Percentiles rank a stretch among this genome's conserved stretches.
These are phyloP conservation scores for Melanogaster broomeanus DNA, from an alignment of 768 basidiomycete genomes.

Conservation along the genomic window DNA sequence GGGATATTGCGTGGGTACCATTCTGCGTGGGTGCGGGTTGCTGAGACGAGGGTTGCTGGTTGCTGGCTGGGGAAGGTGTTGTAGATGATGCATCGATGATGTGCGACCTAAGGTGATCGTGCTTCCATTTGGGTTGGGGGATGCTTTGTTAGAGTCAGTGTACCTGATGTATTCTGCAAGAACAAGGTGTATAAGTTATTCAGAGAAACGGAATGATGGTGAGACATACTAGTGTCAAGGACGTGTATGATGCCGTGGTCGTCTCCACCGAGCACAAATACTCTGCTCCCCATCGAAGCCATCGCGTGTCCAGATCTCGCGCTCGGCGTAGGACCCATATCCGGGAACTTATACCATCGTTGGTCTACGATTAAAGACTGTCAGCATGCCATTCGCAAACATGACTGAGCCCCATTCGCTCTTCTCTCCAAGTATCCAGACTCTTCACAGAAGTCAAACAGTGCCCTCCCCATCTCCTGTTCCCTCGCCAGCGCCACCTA, in stretches of 20 bases:
- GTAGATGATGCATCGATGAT: slow-evolving; percentile 55
- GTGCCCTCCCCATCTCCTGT: too few relatives aligned
- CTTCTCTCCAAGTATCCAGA: slow-evolving; percentile 2
- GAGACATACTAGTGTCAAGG: slow-evolving; percentile 86
- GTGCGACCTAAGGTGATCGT: slow-evolving; percentile 42
- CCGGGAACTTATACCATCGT: slow-evolving; percentile 99
- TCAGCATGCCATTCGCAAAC: slow-evolving; percentile 13
- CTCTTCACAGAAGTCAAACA: neutral
- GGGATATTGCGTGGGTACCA: slow-evolving; percentile 63
- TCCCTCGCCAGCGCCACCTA: neutral
- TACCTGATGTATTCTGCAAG: slow-evolving; percentile 87
- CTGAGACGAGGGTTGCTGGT: slow-evolving; percentile 32
- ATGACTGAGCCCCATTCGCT: neutral
- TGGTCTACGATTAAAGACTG: slow-evolving; percentile 58
- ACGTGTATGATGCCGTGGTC: slow-evolving; percentile 86
- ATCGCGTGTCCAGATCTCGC: slow-evolving; percentile 98
- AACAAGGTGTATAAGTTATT: slow-evolving; percentile 7
- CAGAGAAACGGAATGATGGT: neutral
- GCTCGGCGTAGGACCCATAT: slow-evolving; percentile 95
- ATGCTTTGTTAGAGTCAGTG: slow-evolving; percentile 60
- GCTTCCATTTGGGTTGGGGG: slow-evolving; percentile 34
- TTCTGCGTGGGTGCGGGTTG: slow-evolving; percentile 28
- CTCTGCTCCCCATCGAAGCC: slow-evolving; percentile 85
- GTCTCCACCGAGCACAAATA: slow-evolving; percentile 95
- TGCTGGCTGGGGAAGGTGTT: slow-evolving; percentile 32